Percentiles rank a stretch among this genome's conserved stretches.
Evolutionary conservation across 1,284 basidiomycete species (phyloP).

Genomic region (Ganoderma sinense): DNA sequence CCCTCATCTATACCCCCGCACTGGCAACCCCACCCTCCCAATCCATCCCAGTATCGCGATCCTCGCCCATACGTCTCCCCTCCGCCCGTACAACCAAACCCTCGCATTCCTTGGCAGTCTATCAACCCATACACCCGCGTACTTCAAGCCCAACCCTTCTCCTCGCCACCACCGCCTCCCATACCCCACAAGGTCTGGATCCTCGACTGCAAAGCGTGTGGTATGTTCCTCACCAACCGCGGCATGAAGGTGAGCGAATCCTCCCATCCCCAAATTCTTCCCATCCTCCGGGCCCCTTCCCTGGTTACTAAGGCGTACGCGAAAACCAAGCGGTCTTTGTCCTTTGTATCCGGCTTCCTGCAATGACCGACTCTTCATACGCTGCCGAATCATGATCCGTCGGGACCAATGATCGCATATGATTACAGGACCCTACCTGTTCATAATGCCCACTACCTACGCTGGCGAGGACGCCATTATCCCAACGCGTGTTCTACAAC

Average conservation of each 20-base stretch:
- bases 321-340: background rate
- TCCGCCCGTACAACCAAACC: conserved; percentile 7
- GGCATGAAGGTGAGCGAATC: conserved; percentile 78
- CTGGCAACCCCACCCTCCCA: conserved; percentile 25
- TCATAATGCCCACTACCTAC: background rate
- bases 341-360: background rate
- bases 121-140: conserved; percentile 20
- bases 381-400: background rate
- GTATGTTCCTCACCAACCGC: conserved; percentile 80
- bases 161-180: conserved; percentile 30
- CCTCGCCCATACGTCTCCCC: conserved; percentile 15
- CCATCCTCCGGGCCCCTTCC: background rate
- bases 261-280: background rate
- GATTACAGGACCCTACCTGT: background rate
- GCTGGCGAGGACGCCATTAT: background rate
- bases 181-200: conserved; percentile 78
- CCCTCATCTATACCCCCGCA: conserved; percentile 31
- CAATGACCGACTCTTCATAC: no score
- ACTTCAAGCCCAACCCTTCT: conserved; percentile 25
- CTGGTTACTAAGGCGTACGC: conserved; percentile 3
- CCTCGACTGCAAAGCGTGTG: conserved; percentile 79
- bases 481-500: background rate
- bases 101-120: conserved; percentile 23
- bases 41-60: conserved; percentile 19
- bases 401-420: background rate